phyloP scores from a whole-genome alignment of 352 stramenopile species.

The Pythium phragmiticola region DNA sequence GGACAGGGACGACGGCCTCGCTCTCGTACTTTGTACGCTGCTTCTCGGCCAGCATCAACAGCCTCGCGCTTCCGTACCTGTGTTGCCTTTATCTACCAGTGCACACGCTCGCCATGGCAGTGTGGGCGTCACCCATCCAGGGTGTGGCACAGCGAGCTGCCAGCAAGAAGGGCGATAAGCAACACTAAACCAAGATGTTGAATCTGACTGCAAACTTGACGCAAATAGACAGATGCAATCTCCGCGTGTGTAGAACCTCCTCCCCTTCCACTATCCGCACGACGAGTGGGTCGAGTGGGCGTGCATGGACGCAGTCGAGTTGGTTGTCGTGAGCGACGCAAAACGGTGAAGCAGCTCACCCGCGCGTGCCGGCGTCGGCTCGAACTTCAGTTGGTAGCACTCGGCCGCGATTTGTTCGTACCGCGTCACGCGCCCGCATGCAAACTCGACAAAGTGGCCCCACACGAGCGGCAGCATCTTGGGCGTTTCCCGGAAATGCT shows the following conservation, averaged over 20 bases:
- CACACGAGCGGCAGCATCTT: constrained; percentile 58
- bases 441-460: constrained; percentile 53
- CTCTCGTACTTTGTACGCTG: constrained; percentile 42
- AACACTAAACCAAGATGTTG: not conserved
- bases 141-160: not conserved
- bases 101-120: constrained; percentile 58
- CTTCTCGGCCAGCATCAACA: constrained; percentile 50
- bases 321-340: constrained; percentile 11
- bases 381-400: constrained; percentile 62
- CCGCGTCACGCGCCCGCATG: constrained; percentile 29
- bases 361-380: constrained; percentile 41
- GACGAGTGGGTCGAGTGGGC: constrained; percentile 17
- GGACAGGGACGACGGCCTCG: constrained; percentile 27
- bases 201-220: not conserved
- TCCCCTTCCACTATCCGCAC: not conserved
- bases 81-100: constrained; percentile 69
- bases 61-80: constrained; percentile 64
- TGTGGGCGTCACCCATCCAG: constrained; percentile 38
- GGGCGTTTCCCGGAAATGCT: constrained; percentile 52
- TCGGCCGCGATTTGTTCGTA: constrained; percentile 56
- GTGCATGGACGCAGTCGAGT: constrained; percentile 16
- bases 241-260: too few species aligned
- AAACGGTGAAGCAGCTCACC: constrained; percentile 53
- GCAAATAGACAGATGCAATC: not conserved
- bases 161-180: constrained; percentile 2